phyloP scores from a whole-genome alignment of 1,139 yeast genomes.

The Candida buenavistaensis region DNA sequence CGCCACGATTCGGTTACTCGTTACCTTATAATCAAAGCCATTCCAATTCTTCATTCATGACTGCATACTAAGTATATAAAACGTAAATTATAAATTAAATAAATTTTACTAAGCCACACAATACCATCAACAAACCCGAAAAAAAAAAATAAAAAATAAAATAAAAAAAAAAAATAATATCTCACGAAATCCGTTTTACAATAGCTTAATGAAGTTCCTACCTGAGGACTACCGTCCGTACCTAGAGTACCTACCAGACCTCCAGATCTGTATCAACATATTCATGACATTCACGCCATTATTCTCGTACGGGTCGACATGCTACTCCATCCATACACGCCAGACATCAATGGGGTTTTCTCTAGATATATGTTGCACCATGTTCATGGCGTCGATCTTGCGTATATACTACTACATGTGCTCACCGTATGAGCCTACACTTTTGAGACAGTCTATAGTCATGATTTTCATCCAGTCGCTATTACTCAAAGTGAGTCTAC shows the following conservation, averaged over 20 bases:
- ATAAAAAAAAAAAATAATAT: too few species aligned
- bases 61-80: conserved; percentile 8
- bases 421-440: conserved; percentile 74
- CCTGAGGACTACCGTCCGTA: conserved; percentile 26
- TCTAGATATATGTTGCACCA: conserved; percentile 86
- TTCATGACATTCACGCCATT: conserved; percentile 74
- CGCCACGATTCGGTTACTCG: conserved; percentile 6
- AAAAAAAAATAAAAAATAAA: background rate
- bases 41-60: conserved; percentile 12
- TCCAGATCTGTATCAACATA: conserved; percentile 41
- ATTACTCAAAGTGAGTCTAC: conserved; percentile 60
- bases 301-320: conserved; percentile 83
- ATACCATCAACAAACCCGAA: background rate
- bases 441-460: conserved; percentile 72
- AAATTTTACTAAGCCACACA: too few species aligned
- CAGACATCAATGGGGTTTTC: conserved; percentile 78
- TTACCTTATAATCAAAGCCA: conserved; percentile 6
- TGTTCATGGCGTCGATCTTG: conserved; percentile 75
- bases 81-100: background rate
- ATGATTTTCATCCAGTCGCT: conserved; percentile 76
- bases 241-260: conserved; percentile 45
- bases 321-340: conserved; percentile 62
- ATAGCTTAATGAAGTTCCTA: conserved; percentile 16
- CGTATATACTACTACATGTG: conserved; percentile 76
- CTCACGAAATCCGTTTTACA: too few species aligned